Base-by-base conservation (phyloP, 1,284 basidiomycete species). In the Wolfiporia cocos region DNA sequence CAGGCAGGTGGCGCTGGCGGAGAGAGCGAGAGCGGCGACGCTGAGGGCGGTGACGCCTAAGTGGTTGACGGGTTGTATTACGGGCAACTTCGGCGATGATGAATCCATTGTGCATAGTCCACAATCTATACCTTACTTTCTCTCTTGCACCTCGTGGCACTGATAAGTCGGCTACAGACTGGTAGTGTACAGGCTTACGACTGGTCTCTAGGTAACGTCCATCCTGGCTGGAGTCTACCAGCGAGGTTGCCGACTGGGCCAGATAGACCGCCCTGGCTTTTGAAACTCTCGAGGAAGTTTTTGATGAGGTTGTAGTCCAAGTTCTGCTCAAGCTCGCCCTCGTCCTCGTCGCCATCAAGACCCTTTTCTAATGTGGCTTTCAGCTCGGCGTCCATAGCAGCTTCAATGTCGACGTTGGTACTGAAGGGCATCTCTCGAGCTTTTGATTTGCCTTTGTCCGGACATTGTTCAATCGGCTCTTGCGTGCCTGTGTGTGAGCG, bases 251-350 rank as follows among this genome's bases (percentile, higher is more conserved):
- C 76, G 5, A 94, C 93, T 12, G 92, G 94, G 0, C 94, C 94
- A 28, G 88, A 78, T 41, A 86, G 64, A 5, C 92, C 92, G 9
- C 63, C 85, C 58, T 97, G 94, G 47, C 81, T 84, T 59, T 88
- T 90, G 70, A 90, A 95, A 60, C 92, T 95, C 67, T 95, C 89
- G 58, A 98, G 66, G 64, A 98, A 92, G 63, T 95, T 92, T 63
- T 89, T 92, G 69, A 98, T 94, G 54, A 97, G 66, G 51, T 81
- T 82, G 62, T 93, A 94, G 61, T 97, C 89, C 54, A 78, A 70
- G 29, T 67, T 59, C 28, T 66, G 68, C 36, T 75, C 72, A 10
- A 57, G 65, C 1, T 68, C 73, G 11, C 64, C 69, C 6, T 73
- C 75, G 29, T 74, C 74, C 5, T 71, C 76, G 11, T 73, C 73